These are phyloP conservation scores for Penicillium steckii DNA, from an alignment of 495 filamentous ascomycete genomes.

Conservation along the genomic window DNA sequence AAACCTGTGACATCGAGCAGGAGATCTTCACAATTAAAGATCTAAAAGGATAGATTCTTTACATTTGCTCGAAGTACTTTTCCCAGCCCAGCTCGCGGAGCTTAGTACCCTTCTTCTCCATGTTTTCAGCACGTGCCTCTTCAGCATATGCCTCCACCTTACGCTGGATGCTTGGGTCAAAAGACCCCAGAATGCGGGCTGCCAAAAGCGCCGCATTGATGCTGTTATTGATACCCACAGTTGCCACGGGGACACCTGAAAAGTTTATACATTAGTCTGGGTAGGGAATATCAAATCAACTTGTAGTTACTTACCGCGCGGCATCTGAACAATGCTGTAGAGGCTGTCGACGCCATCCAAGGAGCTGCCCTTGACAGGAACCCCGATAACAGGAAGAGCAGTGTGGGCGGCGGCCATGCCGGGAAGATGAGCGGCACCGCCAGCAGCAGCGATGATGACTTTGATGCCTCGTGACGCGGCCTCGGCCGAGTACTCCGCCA, in stretches of 20 bases:
- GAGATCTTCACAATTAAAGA: constrained; percentile 1
- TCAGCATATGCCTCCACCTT: constrained; percentile 70
- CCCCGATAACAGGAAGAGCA: constrained; percentile 86
- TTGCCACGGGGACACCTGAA: constrained; percentile 78
- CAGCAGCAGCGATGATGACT: constrained; percentile 93
- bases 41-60: constrained; percentile 11
- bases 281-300: neutral
- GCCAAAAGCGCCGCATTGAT: constrained; percentile 90
- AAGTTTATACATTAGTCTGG: constrained; percentile 7
- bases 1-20: neutral
- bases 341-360: constrained; percentile 89
- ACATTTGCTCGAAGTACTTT: constrained; percentile 65
- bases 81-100: constrained; percentile 62
- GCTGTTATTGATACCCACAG: constrained; percentile 90
- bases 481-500: constrained; percentile 71
- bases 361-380: constrained; percentile 83
- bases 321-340: constrained; percentile 93
- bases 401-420: constrained; percentile 90
- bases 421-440: constrained; percentile 87
- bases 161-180: constrained; percentile 55
- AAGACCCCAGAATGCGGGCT: constrained; percentile 75
- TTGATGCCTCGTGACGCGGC: constrained; percentile 71
- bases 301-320: constrained; percentile 46
- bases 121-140: constrained; percentile 62
- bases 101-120: constrained; percentile 53